Evolutionary conservation across 306 rosid species (phyloP).

Genomic region (Argentina anserina): DNA sequence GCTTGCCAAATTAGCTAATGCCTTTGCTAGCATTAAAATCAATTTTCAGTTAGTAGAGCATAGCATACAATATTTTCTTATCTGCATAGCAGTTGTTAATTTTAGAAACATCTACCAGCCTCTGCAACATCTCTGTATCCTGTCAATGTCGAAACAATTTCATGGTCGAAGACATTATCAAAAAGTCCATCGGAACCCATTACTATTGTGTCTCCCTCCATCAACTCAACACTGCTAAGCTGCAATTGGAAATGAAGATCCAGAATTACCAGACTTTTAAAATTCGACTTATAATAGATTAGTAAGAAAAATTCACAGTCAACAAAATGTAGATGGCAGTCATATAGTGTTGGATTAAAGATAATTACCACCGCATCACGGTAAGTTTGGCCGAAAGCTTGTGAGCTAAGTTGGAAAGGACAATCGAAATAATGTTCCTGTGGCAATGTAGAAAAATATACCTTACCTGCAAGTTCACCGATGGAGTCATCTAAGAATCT

Average conservation of each 20-base stretch:
- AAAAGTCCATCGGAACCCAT: conserved; percentile 88
- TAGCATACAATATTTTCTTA: not conserved
- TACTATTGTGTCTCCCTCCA: conserved; percentile 69
- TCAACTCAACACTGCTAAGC: conserved; percentile 63
- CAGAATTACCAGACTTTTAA: conserved; percentile 2
- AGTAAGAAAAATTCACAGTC: not conserved
- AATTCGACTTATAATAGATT: not conserved
- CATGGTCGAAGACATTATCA: conserved; percentile 74
- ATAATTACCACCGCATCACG: conserved; percentile 70
- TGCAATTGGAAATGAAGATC: conserved; percentile 27
- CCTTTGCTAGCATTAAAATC: conserved; percentile 74
- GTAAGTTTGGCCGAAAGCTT: conserved; percentile 77
- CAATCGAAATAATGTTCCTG: conserved; percentile 95
- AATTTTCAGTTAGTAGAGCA: conserved; percentile 19
- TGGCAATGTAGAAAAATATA: conserved; percentile 68
- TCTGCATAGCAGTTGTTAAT: not conserved
- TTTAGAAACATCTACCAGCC: conserved; percentile 57
- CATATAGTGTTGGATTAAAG: not conserved
- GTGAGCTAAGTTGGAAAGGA: conserved; percentile 88
- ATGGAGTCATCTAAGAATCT: not conserved
- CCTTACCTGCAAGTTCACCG: conserved; percentile 41
- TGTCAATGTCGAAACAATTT: conserved; percentile 46
- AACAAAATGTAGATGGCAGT: not conserved
- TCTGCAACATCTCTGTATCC: conserved; percentile 52
- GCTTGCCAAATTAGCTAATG: conserved; percentile 82